Conservation (phyloP, 2,329 filamentous ascomycete genomes). For the Pseudocercospora macadamiae region DNA sequence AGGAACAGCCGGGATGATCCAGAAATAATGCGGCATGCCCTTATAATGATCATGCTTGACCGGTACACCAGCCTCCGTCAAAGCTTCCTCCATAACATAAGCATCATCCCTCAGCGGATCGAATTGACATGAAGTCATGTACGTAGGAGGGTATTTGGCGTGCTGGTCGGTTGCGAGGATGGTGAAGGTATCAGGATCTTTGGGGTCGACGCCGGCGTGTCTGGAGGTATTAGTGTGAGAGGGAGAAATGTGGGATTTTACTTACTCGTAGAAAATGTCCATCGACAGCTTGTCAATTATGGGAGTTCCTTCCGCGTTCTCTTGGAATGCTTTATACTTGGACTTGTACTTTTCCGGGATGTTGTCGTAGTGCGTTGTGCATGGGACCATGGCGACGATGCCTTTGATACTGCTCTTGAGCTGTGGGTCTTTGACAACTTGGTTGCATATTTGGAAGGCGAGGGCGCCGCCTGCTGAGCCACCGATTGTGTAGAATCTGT, state of each 20-base stretch:
- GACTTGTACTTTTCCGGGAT: conserved; percentile 31
- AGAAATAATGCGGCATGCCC: conserved; percentile 48
- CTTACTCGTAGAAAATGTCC: conserved; percentile 28
- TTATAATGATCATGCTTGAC: conserved; percentile 16
- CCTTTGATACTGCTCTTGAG: conserved; percentile 36
- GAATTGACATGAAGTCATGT: conserved; percentile 55
- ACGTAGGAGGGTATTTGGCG: conserved; percentile 47
- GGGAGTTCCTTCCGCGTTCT: conserved; percentile 26
- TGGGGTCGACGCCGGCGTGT: conserved; percentile 24
- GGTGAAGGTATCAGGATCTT: conserved; percentile 26
- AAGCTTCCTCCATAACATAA: conserved; percentile 53
- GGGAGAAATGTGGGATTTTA: background rate
- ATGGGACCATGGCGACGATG: conserved; percentile 40
- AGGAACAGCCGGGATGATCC: conserved; percentile 30
- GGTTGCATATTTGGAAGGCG: conserved; percentile 28
- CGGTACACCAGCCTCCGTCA: conserved; percentile 46
- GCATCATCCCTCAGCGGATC: conserved; percentile 57
- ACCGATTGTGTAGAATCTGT: conserved; percentile 30
- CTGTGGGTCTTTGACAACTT: conserved; percentile 21
- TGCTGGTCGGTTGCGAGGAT: conserved; percentile 27
- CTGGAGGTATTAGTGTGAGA: conserved; percentile 4
- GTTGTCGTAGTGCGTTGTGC: conserved; percentile 39
- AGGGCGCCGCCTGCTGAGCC: conserved; percentile 35
- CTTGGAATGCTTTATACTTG: conserved; percentile 25
- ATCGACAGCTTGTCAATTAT: conserved; percentile 31